Percentiles rank a stretch among this genome's conserved stretches.
Evolutionary conservation across 805 yeast species (phyloP).

Genomic region (Pichia deserticola): DNA sequence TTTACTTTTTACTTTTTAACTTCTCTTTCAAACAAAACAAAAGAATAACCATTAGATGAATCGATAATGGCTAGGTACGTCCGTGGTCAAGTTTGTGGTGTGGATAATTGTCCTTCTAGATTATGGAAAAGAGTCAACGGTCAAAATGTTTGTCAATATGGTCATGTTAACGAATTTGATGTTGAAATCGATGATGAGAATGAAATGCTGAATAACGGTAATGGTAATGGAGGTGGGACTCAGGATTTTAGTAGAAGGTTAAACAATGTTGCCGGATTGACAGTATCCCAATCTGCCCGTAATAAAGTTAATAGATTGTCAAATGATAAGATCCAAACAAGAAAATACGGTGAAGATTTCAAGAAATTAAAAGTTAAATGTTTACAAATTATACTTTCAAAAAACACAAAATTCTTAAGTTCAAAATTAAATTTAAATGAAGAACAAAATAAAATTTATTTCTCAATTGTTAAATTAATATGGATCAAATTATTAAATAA

Average conservation of each 20-base stretch:
- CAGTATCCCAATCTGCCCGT: slow-evolving; percentile 13
- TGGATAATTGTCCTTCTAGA: slow-evolving; percentile 78
- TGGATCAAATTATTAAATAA: slow-evolving; percentile 14
- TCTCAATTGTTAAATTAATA: slow-evolving; percentile 27
- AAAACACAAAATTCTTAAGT: slow-evolving; percentile 38
- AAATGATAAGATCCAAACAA: slow-evolving; percentile 8
- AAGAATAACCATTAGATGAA: too few relatives aligned
- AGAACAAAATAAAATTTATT: slow-evolving; percentile 7
- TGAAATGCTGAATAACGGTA: slow-evolving; percentile 45
- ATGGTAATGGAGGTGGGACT: slow-evolving; percentile 47
- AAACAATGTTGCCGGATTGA: slow-evolving; percentile 38
- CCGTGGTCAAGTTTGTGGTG: slow-evolving; percentile 82
- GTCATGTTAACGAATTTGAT: slow-evolving; percentile 81
- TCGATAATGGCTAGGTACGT: slow-evolving; percentile 20
- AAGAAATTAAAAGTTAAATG: slow-evolving; percentile 15
- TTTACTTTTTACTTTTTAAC: too few relatives aligned
- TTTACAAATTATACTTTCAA: slow-evolving; percentile 34
- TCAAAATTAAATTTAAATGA: slow-evolving; percentile 18
- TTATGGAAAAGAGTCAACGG: slow-evolving; percentile 73
- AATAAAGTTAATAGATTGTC: slow-evolving; percentile 10
- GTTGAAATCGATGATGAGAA: slow-evolving; percentile 77
- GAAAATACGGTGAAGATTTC: slow-evolving; percentile 21
- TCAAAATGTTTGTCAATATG: slow-evolving; percentile 75
- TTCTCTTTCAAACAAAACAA: too few relatives aligned
- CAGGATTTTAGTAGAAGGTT: slow-evolving; percentile 47